Base-by-base conservation (phyloP, 176 grass and related monocot genomes). In the Phoenix dactylifera region DNA sequence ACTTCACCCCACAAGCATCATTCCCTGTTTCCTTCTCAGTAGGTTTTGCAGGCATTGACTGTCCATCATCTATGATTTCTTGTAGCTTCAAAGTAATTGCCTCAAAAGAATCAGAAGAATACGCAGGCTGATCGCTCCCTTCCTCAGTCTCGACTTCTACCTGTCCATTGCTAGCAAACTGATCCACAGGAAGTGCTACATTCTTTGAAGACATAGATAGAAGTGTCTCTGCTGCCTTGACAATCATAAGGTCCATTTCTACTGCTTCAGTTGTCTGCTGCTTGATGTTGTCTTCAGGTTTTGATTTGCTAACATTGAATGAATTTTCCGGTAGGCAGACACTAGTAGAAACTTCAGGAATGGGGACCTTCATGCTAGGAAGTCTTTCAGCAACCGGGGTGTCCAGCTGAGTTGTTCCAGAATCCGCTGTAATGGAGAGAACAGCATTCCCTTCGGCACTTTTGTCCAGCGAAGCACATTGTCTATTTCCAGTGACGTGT, bases 81-180 rank as follows among this genome's bases (percentile, higher is more conserved):
- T 24, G 25, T 64, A 81, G 65, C 65, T 51, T 62, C 76, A 98
- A 68, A 28, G 77, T 84, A 10, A 59, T 64, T 55, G 76, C 55
- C 64, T 85, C 93, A 0, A 83, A 98, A 23, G 93, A 98, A 54
- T 98, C 82, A 49, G 78, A 58, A 0, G 79, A 74, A 60, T 55
- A 72, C 12, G 77, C 54, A 20, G 76, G 77, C 7, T 76, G 77
- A 48, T 77, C 26, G 4, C 60, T 61, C 12, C 2, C 22, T 22
- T 54, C 73, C 18, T n/a, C 55, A 54, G 15, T 55, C 16, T 44
- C 28, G 19, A 16, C 19, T 70, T 62, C 68, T 58, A 16, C 22
- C 57, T 67, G 65, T 15, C 59, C 69, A 20, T 54, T 57, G 24
- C 49, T 72, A 50, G 29, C 55, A 6, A 23, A 44, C 51, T 29